phyloP scores from a whole-genome alignment of 306 rosid species.

The Cyclanthera cordifolia region DNA sequence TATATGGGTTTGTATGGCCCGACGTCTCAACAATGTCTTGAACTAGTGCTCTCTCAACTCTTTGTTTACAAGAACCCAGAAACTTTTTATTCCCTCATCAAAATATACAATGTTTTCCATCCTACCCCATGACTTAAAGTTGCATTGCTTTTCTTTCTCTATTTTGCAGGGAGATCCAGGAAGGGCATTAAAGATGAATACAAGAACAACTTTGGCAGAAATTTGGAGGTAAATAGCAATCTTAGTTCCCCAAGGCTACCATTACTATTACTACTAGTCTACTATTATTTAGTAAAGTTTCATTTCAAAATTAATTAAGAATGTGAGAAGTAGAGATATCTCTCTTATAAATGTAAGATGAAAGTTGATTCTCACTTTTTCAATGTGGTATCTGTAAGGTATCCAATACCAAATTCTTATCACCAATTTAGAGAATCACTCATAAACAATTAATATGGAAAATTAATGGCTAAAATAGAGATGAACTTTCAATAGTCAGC shows the following conservation, averaged over 20 bases:
- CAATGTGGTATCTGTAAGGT: too few relatives aligned
- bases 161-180: slow-evolving; percentile 47
- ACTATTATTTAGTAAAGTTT: too few relatives aligned
- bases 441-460: too few relatives aligned
- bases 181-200: slow-evolving; percentile 69
- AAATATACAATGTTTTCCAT: neutral
- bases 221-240: slow-evolving; percentile 54
- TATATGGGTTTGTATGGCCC: neutral
- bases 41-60: neutral
- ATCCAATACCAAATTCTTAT: too few relatives aligned
- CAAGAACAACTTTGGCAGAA: slow-evolving; percentile 64
- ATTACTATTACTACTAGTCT: neutral
- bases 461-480: too few relatives aligned
- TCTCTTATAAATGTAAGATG: too few relatives aligned
- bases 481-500: too few relatives aligned
- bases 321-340: too few relatives aligned
- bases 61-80: neutral
- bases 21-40: neutral
- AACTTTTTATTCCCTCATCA: neutral
- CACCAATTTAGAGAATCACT: too few relatives aligned
- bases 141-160: neutral
- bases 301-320: too few relatives aligned
- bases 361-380: too few relatives aligned
- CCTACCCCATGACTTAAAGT: neutral
- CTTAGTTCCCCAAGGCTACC: neutral